Conservation (phyloP, 2,329 filamentous ascomycete genomes). For the Chaetomiaceae sp. region DNA sequence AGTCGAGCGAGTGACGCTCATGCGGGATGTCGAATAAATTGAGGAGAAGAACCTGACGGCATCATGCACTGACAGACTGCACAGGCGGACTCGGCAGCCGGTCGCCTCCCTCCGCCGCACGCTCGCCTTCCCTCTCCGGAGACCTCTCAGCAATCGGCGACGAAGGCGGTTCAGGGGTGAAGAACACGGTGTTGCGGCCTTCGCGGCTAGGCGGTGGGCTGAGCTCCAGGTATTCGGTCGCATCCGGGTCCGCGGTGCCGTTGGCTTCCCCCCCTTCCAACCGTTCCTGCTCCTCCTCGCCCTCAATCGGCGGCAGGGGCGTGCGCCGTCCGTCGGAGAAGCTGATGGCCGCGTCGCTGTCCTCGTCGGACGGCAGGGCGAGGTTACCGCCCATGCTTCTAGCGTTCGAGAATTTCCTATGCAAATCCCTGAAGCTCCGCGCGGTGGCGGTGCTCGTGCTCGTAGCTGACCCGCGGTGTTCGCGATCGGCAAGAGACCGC, state of each 20-base stretch:
- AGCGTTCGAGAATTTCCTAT: slow-evolving; percentile 55
- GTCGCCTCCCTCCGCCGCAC: slow-evolving; percentile 8
- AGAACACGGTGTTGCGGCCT: slow-evolving; percentile 35
- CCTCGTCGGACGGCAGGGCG: slow-evolving; percentile 51
- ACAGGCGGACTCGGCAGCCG: slow-evolving; percentile 33
- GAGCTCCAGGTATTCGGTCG: slow-evolving; percentile 22
- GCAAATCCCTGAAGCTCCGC: slow-evolving; percentile 59
- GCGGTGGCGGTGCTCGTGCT: slow-evolving; percentile 65
- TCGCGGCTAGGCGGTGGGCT: slow-evolving; percentile 32
- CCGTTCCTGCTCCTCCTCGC: slow-evolving; percentile 29
- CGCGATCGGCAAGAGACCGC: slow-evolving; percentile 37
- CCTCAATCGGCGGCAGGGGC: slow-evolving; percentile 50
- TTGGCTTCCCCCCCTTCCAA: slow-evolving; percentile 3
- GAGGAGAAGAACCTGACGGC: background rate
- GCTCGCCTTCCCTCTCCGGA: slow-evolving; percentile 15
- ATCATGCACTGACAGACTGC: slow-evolving; percentile 33
- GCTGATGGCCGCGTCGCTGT: slow-evolving; percentile 57
- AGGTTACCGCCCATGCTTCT: slow-evolving; percentile 40
- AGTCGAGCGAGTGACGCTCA: background rate
- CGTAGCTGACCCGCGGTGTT: slow-evolving; percentile 57
- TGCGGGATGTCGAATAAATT: too few relatives aligned
- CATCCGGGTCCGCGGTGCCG: slow-evolving; percentile 12
- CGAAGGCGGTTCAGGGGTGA: slow-evolving; percentile 39
- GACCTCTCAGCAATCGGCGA: slow-evolving; percentile 23
- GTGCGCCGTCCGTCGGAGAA: slow-evolving; percentile 56